Base-by-base conservation (phyloP, 306 rosid genomes). In the Vachellia collinsii region DNA sequence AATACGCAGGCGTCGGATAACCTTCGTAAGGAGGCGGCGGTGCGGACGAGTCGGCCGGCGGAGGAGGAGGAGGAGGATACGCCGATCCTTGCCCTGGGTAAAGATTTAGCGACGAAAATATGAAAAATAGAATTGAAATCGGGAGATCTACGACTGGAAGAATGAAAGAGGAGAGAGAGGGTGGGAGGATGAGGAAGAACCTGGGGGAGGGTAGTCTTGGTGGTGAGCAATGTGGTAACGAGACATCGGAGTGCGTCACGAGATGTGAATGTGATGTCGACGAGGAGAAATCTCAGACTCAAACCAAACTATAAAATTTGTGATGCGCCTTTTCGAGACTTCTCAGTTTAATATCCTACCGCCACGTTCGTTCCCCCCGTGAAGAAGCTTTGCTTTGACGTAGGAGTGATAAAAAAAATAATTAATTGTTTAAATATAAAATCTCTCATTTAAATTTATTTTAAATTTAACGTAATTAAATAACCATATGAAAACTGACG, bases 61-160 rank as follows among this genome's bases (percentile, higher is more conserved):
- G 80, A 3, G 64, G 64, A 10, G n/a, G n/a, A n/a, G n/a, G 82
- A 74, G 88, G 85, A 4, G 88, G 81, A 38, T 88, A 87, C 11
- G 88, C 85, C 51, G 89, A 87, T 77, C 86, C 86, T 41, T 79
- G 87, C 54, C 90, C 91, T 90, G 72, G 3, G 0, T 9, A 29
- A 61, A n/a, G 43, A 79, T 1, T 65, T 19, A 46, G 1, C 10
- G 29, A 1, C 9, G 46, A 4, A 50, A 6, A 29, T 3, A 84
- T 1, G 51, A 51, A 74, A 41, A 61, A 3, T 41, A 16, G 10
- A 75, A 62, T 4, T 56, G 70, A 7, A 11, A 20, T 41, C 11
- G 14, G 1, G 58, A 63, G 20, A 58, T 3, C 14, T 9, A 58
- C 3, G 6, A 58, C 22, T 8, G 9, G 34, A 4, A 13, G 7